Evolutionary conservation across 352 stramenopile species (phyloP), one percentile per base, ranked within the genome.

Genomic region (Globisporangium orthogonon): DNA sequence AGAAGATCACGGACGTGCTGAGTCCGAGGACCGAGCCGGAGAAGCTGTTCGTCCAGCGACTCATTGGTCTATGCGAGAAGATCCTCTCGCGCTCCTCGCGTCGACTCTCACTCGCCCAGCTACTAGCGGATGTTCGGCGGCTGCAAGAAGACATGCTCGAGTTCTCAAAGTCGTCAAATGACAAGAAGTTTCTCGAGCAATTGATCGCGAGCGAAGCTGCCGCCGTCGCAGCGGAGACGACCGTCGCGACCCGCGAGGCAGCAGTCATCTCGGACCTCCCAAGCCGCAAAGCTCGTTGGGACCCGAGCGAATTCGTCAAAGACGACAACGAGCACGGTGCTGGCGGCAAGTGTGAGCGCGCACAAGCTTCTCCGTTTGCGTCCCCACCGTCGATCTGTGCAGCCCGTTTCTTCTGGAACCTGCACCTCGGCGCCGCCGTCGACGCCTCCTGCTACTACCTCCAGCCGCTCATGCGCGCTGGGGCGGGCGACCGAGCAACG

Each of bases 381-480:
- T 23, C 23, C 23, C 23, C 23, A 23, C 23, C 23, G 23, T 23
- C 23, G 23, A 23, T 23, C 23, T 23, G 23, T 23, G 23, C 61
- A 0, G 62, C 60, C 0, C 71, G 73, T 6, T 52, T 87, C 2
- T 86, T 87, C 50, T 83, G 72, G 69, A 88, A 86, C 60, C 69
- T 86, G 13, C 78, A 74, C 52, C 7, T 88, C 4, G 69, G 55
- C n/a, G n/a, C 23, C 23, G 52, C 53, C 15, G 31, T 30, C 23
- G 50, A 52, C 10, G 15, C n/a, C 14, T n/a, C 33, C 11, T 49
- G 33, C 18, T 15, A 17, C 17, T 53, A 37, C n/a, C 44, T 43
- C 4, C 50, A 58, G 40, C 33, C 48, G 14, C 52, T 64, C 33
- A 35, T 39, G 10, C 43, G 39, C 28, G 52, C 52, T 14, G 62